Conservation (phyloP, 345 rosid genomes). For the Clarkia xantiana region DNA sequence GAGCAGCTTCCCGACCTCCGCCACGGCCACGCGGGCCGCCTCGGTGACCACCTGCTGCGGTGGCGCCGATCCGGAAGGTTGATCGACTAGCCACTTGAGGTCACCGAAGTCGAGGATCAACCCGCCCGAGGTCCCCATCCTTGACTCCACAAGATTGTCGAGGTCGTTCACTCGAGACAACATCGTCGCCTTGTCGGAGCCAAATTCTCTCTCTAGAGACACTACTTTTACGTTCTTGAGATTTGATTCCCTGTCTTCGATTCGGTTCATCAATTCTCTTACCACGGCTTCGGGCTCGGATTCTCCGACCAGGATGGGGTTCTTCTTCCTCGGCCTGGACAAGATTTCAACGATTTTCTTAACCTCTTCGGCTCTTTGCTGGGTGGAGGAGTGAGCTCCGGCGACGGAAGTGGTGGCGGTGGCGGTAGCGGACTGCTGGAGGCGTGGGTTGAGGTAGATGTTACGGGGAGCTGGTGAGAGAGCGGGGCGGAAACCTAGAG, state of each 20-base stretch:
- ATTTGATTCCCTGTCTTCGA: slow-evolving; percentile 44
- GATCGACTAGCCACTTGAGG: slow-evolving; percentile 82
- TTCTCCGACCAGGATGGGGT: slow-evolving; percentile 87
- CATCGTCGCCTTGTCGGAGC: slow-evolving; percentile 33
- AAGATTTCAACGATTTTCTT: slow-evolving; percentile 56
- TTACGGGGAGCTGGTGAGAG: slow-evolving; percentile 23
- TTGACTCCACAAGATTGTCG: slow-evolving; percentile 34
- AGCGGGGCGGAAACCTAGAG: slow-evolving; percentile 50
- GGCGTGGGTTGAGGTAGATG: slow-evolving; percentile 63
- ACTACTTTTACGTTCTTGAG: slow-evolving; percentile 44
- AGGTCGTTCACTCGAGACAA: slow-evolving; percentile 40
- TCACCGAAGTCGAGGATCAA: slow-evolving; percentile 78
- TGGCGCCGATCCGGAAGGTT: slow-evolving; percentile 12
- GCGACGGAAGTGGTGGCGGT: slow-evolving; percentile 42
- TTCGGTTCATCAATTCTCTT: slow-evolving; percentile 46
- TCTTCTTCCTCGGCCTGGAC: slow-evolving; percentile 46
- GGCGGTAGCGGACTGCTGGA: slow-evolving; percentile 24
- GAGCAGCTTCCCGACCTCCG: slow-evolving; percentile 52
- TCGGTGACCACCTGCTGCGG: slow-evolving; percentile 5
- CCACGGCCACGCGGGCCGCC: slow-evolving; percentile 35
- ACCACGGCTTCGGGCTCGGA: slow-evolving; percentile 58
- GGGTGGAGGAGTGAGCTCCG: slow-evolving; percentile 18
- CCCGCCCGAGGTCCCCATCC: slow-evolving; percentile 35
- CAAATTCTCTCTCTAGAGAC: slow-evolving; percentile 45
- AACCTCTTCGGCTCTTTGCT: slow-evolving; percentile 47